These are phyloP conservation scores for Pythium dissimile DNA, from an alignment of 352 stramenopile species.

Conservation along the genomic window DNA sequence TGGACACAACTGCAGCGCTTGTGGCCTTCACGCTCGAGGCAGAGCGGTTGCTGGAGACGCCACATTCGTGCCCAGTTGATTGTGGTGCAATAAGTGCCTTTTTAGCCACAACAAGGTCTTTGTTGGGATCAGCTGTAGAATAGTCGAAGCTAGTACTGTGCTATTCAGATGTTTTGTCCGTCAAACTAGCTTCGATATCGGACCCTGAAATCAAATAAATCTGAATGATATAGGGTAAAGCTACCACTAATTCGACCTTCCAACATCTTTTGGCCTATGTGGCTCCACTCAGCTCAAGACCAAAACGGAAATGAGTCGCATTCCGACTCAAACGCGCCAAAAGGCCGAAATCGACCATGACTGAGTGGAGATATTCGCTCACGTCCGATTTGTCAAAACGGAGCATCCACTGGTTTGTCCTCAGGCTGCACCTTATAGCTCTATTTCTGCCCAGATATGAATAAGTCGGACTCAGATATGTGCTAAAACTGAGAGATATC, in stretches of 20 bases:
- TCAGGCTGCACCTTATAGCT: neutral
- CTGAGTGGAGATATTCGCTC: too few relatives aligned
- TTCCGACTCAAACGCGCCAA: conserved; percentile 9
- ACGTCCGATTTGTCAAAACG: neutral
- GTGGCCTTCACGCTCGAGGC: too few relatives aligned
- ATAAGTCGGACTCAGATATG: conserved; percentile 3
- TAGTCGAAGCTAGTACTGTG: too few relatives aligned
- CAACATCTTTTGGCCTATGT: too few relatives aligned
- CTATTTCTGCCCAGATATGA: conserved; percentile 1
- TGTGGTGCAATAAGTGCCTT: too few relatives aligned
- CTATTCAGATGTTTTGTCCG: conserved; percentile 1
- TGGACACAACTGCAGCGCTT: conserved; percentile 23
- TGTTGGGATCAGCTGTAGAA: too few relatives aligned
- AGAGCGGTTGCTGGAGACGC: too few relatives aligned
- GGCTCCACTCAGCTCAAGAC: neutral
- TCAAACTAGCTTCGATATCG: conserved; percentile 4
- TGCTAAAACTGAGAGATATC: neutral
- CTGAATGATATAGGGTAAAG: neutral
- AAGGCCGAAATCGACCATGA: too few relatives aligned
- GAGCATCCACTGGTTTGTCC: conserved; percentile 1
- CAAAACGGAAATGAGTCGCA: conserved; percentile 5
- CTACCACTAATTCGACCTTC: conserved; percentile 2
- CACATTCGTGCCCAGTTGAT: too few relatives aligned
- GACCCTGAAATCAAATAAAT: neutral
- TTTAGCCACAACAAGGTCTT: too few relatives aligned